Base-by-base conservation (phyloP, 2,329 filamentous ascomycete genomes). In the Didymella segeticola region DNA sequence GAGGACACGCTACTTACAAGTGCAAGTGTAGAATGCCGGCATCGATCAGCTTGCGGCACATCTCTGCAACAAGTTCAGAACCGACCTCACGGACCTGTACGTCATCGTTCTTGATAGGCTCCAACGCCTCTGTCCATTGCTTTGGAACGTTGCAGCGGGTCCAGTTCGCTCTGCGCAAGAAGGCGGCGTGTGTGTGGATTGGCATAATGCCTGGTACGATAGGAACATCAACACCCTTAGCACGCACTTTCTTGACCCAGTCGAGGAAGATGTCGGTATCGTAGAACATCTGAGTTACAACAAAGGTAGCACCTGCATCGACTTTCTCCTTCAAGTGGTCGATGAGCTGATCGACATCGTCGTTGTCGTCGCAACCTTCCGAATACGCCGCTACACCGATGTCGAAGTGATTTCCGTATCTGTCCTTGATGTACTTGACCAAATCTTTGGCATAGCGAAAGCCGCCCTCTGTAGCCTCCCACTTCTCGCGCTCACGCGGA, bases 271-370 rank as follows among this genome's bases (percentile, higher is more conserved):
- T 93, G 69, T 99, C 93, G 43, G 86, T 93, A 70, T 99, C 93
- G 80, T 99, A 99, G 78, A 98, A 98, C 95, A 99, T 99, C 79
- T 99, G 95, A 0, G 95, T 98, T 47, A 99, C 90, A 60, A 99
- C 90, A 73, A 98, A 99, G 6, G 89, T 89, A 58, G 89, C 93
- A 45, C 95, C 95, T 54, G 91, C 90, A 72, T 99, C 95, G 27
- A 98, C 88, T 80, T 99, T 99, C 76, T 98, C 90, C 79, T 98
- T 98, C 70, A 99, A 78, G 74, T 98, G 95, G 61, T 95, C 88
- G 60, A 99, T 86, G 68, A 99, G 83, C 56, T 85, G 77, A 39
- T 96, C 92, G 47, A 91, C 88, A 68, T 96, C 87, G 66, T 90
- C 86, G 73, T 96, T 92, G 75, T 98, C 95, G 67, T 99, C 95